Percentiles rank a stretch among this genome's conserved stretches.
Evolutionary conservation across 208 protist genomes (phyloP).

Genomic region (Leishmania guyanensis): DNA sequence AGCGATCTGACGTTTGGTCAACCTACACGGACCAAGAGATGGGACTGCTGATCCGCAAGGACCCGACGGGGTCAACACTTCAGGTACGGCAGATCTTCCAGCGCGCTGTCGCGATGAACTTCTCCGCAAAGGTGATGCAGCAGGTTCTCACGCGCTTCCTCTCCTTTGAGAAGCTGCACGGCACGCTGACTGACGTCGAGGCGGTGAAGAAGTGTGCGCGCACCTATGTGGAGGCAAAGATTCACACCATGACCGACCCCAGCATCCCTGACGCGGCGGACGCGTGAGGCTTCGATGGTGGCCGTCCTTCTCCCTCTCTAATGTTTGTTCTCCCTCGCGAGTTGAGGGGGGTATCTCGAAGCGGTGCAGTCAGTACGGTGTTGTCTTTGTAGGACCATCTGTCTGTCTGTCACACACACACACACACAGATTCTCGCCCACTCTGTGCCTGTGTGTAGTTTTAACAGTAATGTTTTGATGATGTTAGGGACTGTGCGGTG

Average conservation of each 20-base stretch:
- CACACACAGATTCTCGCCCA: neutral
- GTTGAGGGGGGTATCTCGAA: neutral
- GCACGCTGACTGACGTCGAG: constrained; percentile 77
- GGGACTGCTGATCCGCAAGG: constrained; percentile 61
- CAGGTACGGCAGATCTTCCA: constrained; percentile 79
- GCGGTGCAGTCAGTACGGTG: neutral
- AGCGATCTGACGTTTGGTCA: constrained; percentile 91
- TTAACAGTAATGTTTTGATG: neutral
- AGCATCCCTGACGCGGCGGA: constrained; percentile 12
- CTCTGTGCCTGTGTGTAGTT: neutral
- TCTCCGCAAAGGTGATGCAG: constrained; percentile 89
- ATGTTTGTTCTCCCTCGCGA: neutral
- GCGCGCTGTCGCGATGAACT: constrained; percentile 80
- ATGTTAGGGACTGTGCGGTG: neutral
- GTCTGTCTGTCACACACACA: neutral
- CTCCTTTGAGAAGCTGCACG: constrained; percentile 95
- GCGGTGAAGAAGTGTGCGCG: constrained; percentile 93
- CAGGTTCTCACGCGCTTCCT: constrained; percentile 97
- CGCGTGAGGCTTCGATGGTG: neutral
- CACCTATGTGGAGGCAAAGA: constrained; percentile 93
- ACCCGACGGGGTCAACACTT: constrained; percentile 37
- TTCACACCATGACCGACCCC: constrained; percentile 52
- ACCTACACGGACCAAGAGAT: constrained; percentile 91
- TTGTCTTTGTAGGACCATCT: neutral
- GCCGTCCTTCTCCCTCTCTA: neutral